Evolutionary conservation across 371 early-diverging fungal genomes (phyloP), one percentile per base, ranked within the genome.

Genomic region (Racocetra persica): DNA sequence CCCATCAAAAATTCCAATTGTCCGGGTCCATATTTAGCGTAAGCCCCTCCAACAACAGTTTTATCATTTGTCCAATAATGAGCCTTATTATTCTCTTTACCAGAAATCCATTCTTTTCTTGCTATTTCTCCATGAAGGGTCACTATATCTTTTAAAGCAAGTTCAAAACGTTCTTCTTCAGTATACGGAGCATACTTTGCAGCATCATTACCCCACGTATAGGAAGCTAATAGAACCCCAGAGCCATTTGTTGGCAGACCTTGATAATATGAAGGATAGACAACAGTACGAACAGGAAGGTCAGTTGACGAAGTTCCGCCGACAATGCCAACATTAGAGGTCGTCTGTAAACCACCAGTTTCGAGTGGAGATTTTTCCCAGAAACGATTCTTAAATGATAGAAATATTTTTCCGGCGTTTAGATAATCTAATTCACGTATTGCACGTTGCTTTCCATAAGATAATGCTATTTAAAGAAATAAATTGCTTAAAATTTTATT

Each of bases 381-480:
- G 28, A 71, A 71, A 6, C 71, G 71, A 24, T 13, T 24, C 4
- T 28, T 71, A n/a, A 71, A 71, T 18, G 24, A 14, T 16, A 71
- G 24, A 71, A 71, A 71, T n/a, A 71, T 71, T 28, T 52, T 71
- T 26, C 3, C 71, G 4, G 51, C 18, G 3, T 49, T 22, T 14
- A 24, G 0, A 71, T 71, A 71, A 71, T 52, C n/a, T 14, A 71
- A 52, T 51, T 49, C 52, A 14, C 71, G 71, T 14, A 71, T 52
- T 51, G 28, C 71, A 26, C 71, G 71, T 51, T 54, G 24, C 49
- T 71, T 71, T 4, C 18, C 3, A 51, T 71, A 71, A 11, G 69
- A 67, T n/a, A 41, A n/a, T n/a, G 18, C 69, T 67, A n/a, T 18
- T 38, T 38, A 38, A 38, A 38, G 10, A 20, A 38, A 67, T 16